Conservation (phyloP, 1,284 basidiomycete species). For the Leccinum pallidistipes region DNA sequence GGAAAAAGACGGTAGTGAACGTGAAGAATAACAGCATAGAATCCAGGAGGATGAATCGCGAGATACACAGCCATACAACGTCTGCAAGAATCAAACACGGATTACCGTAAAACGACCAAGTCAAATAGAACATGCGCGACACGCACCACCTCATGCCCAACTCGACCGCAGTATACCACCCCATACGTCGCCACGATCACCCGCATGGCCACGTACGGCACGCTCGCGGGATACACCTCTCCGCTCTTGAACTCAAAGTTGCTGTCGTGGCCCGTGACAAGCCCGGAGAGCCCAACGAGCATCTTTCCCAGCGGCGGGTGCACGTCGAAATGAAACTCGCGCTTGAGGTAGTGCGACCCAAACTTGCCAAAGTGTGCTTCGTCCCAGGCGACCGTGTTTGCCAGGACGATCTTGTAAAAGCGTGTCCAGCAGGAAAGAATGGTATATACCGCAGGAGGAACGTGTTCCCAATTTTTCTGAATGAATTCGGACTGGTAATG, state of each 20-base stretch:
- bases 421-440: constrained; percentile 93
- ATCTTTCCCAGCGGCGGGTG: constrained; percentile 99
- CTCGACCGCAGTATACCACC: constrained; percentile 97
- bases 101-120: not conserved
- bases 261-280: constrained; percentile 91
- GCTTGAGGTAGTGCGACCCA: constrained; percentile 94
- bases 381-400: constrained; percentile 93
- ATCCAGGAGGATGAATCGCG: constrained; percentile 95
- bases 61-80: constrained; percentile 95
- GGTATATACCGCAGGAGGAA: constrained; percentile 87
- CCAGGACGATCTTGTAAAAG: constrained; percentile 91
- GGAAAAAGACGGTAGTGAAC: constrained; percentile 92
- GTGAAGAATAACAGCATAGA: constrained; percentile 99
- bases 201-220: constrained; percentile 94
- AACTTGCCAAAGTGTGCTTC: constrained; percentile 99
- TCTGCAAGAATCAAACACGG: constrained; percentile 47
- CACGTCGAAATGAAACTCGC: constrained; percentile 96
- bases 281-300: constrained; percentile 92
- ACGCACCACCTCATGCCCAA: constrained; percentile 87
- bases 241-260: constrained; percentile 96
- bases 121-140: constrained; percentile 30
- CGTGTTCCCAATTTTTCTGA: constrained; percentile 79
- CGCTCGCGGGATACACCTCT: constrained; percentile 76
- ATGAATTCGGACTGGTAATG: constrained; percentile 67
- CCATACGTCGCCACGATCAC: constrained; percentile 94